These are phyloP conservation scores for Aspergillus versicolor DNA, from an alignment of 2,329 filamentous ascomycete species.

Conservation along the genomic window DNA sequence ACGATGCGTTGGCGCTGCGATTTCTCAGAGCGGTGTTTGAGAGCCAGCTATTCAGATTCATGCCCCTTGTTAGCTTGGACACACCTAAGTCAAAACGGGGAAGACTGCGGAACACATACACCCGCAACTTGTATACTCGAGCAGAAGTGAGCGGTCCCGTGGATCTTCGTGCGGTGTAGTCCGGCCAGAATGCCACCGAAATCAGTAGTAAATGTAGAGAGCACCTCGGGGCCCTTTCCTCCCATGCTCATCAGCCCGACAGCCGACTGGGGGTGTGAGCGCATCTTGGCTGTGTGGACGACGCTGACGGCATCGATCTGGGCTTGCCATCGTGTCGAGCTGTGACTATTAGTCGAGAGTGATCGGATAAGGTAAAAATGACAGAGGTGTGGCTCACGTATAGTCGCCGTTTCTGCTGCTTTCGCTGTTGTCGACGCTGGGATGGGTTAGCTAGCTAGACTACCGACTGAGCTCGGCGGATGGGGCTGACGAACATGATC, in stretches of 20 bases:
- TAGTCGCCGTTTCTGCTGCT: slow-evolving; percentile 96
- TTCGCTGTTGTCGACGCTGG: slow-evolving; percentile 94
- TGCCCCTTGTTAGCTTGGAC: slow-evolving; percentile 11
- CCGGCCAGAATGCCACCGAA: slow-evolving; percentile 93
- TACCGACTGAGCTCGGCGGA: slow-evolving; percentile 12
- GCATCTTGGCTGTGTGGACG: slow-evolving; percentile 92
- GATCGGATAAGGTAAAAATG: not conserved
- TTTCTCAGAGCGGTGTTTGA: slow-evolving; percentile 98
- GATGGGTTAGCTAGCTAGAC: slow-evolving; percentile 20
- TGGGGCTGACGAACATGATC: slow-evolving; percentile 64
- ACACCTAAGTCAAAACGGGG: not conserved
- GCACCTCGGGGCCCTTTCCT: slow-evolving; percentile 92
- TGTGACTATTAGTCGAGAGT: slow-evolving; percentile 43
- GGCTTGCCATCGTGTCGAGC: slow-evolving; percentile 91
- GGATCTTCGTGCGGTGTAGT: slow-evolving; percentile 90
- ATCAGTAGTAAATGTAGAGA: slow-evolving; percentile 94
- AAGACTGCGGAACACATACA: slow-evolving; percentile 55
- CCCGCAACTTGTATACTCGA: slow-evolving; percentile 94
- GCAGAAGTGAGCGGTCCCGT: slow-evolving; percentile 81
- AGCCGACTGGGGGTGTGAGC: slow-evolving; percentile 92
- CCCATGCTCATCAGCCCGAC: slow-evolving; percentile 99
- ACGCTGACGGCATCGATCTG: slow-evolving; percentile 94
- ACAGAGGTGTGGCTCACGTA: slow-evolving; percentile 46
- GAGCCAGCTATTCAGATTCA: slow-evolving; percentile 66
- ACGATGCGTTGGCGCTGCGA: slow-evolving; percentile 95